Evolutionary conservation across 2,329 filamentous ascomycete species (phyloP), one percentile per base, ranked within the genome.

Genomic region (Colletotrichum camelliae): DNA sequence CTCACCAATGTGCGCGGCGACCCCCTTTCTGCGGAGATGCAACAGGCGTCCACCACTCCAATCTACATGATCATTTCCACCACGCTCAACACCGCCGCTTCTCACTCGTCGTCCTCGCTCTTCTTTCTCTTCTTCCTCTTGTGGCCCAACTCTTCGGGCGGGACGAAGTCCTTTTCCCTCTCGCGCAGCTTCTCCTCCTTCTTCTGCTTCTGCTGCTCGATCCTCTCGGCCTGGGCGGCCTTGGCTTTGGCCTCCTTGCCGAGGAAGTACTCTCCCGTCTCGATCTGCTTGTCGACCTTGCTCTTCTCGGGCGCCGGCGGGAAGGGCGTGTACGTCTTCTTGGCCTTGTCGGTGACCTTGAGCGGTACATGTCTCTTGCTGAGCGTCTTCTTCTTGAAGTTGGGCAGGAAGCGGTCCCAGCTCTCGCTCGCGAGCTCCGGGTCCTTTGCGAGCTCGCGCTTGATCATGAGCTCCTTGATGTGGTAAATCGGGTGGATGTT

Each of bases 221-320:
- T 91, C 79, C 95, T 89, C 81, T 95, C 94, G 82, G 96, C 94
- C 85, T 94, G 93, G 62, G 89, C 92, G 70, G 93, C 94, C 77
- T 96, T 90, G 81, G 98, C 95, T 89, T 98, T 98, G 76, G 95
- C 96, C 82, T 96, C 93, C 89, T 98, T 98, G 82, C 93, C 93
- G 82, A 99, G 86, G 85, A 98, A 98, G 87, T 98, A 99, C 87
- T 98, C 96, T 86, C 97, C 96, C 80, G 92, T 96, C 89, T 99
- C 97, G 88, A 99, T 98, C 90, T 99, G 96, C 85, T 96, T 87
- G 86, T 99, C 97, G 80, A 99, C 91, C 92, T 98, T 99, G 92
- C 96, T 98, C 94, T 98, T 98, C 90, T 99, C 96, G 79, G 96
- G 96, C 58, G 96, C 92, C 8, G 97, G 97, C 65, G 97, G 97